phyloP scores from a whole-genome alignment of 306 rosid species.

The Gastrolobium villosum region DNA sequence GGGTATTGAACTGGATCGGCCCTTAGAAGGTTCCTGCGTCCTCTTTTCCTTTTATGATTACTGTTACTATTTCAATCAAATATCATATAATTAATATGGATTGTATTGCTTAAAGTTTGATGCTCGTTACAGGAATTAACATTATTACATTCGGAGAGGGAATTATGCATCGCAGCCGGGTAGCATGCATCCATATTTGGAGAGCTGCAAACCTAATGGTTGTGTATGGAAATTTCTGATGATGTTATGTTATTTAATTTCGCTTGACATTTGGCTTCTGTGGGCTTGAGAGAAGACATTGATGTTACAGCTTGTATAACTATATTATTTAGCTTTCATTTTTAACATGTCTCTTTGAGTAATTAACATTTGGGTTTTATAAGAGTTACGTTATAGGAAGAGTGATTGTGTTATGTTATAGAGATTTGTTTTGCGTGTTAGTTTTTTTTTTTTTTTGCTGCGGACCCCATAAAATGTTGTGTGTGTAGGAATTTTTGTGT shows the following conservation, averaged over 20 bases:
- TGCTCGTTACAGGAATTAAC: constrained; percentile 42
- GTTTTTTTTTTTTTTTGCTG: too few species aligned
- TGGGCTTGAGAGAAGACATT: constrained; percentile 25
- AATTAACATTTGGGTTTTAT: too few species aligned
- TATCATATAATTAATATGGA: background rate
- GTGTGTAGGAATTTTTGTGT: too few species aligned
- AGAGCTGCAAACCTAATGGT: background rate
- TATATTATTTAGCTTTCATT: background rate
- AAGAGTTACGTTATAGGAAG: too few species aligned
- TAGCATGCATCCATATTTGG: constrained; percentile 20
- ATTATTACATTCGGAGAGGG: constrained; percentile 23
- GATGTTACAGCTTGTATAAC: constrained; percentile 39
- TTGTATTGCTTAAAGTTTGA: constrained; percentile 43
- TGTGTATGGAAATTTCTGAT: constrained; percentile 2
- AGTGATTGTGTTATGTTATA: too few species aligned
- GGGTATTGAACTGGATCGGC: too few species aligned
- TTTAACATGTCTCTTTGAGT: background rate
- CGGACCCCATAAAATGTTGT: too few species aligned
- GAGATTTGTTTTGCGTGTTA: too few species aligned
- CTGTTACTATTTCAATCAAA: too few species aligned
- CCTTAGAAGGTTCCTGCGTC: too few species aligned
- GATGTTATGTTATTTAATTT: constrained; percentile 29
- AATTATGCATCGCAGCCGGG: constrained; percentile 26
- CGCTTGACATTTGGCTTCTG: constrained; percentile 23
- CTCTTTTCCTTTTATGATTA: too few species aligned